phyloP scores from a whole-genome alignment of 768 basidiomycete genomes.

The Calocera viscosa region DNA sequence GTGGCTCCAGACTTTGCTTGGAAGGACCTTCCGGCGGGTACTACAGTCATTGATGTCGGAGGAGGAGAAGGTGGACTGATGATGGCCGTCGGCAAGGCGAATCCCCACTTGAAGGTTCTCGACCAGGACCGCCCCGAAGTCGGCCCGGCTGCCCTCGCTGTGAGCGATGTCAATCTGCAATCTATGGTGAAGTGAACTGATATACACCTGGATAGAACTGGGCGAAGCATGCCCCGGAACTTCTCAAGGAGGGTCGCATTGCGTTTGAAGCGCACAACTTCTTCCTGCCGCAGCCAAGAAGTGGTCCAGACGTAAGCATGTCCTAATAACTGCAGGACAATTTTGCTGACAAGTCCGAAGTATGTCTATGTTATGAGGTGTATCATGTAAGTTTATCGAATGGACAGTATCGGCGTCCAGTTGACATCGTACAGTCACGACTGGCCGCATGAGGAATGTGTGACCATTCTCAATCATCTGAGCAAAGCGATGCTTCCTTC shows the following conservation, averaged over 20 bases:
- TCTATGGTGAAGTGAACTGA: background rate
- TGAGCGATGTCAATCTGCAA: conserved; percentile 21
- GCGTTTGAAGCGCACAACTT: conserved; percentile 17
- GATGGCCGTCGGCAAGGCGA: conserved; percentile 33
- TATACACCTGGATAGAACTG: conserved; percentile 21
- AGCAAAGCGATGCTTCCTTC: conserved; percentile 28
- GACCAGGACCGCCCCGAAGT: conserved; percentile 51
- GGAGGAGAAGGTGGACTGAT: conserved; percentile 52
- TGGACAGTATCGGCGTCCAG: background rate
- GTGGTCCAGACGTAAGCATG: background rate
- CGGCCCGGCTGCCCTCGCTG: conserved; percentile 35
- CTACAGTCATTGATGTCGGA: conserved; percentile 53
- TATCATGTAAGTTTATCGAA: background rate
- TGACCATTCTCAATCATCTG: conserved; percentile 30
- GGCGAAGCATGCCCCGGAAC: conserved; percentile 14
- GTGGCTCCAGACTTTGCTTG: conserved; percentile 45
- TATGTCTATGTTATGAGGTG: conserved; percentile 26
- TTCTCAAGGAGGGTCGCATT: conserved; percentile 15
- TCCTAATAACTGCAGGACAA: background rate
- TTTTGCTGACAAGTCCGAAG: conserved; percentile 27
- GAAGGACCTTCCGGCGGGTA: conserved; percentile 37
- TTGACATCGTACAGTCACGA: conserved; percentile 31
- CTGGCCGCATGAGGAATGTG: conserved; percentile 31
- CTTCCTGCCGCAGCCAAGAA: conserved; percentile 10
- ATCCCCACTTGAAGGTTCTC: conserved; percentile 36